Conservation (phyloP, 2,329 filamentous ascomycete species). For the Lojkania enalia region DNA sequence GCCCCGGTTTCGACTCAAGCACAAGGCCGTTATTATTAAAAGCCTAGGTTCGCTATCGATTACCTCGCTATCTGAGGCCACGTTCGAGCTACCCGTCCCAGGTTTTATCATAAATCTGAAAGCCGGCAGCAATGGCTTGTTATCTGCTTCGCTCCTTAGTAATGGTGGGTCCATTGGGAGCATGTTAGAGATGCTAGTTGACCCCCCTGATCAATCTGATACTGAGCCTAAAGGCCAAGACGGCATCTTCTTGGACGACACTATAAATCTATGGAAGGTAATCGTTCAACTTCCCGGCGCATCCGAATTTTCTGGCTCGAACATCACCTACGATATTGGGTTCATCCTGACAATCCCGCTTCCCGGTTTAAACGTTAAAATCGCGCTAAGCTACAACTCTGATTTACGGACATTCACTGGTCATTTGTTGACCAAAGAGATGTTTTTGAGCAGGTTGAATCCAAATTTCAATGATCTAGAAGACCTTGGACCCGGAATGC, state of each 20-base stretch:
- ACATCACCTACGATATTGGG: constrained; percentile 1
- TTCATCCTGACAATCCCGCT: constrained; percentile 3
- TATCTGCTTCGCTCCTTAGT: background rate
- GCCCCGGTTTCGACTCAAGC: background rate
- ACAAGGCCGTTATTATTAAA: background rate
- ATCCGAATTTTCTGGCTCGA: background rate
- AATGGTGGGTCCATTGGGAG: background rate
- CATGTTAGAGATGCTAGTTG: background rate
- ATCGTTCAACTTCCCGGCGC: background rate
- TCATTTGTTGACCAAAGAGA: background rate
- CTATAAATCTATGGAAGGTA: background rate
- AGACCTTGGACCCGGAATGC: background rate
- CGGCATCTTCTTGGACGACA: background rate
- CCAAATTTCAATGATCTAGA: constrained; percentile 1
- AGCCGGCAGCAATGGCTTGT: background rate
- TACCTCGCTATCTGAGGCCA: background rate
- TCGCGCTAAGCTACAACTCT: background rate
- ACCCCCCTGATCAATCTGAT: background rate
- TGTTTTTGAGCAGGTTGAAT: background rate
- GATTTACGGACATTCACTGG: background rate
- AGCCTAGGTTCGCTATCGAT: background rate
- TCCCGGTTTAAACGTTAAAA: background rate
- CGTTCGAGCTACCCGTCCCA: background rate
- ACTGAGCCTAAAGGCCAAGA: background rate
- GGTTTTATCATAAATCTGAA: background rate